phyloP scores from a whole-genome alignment of 2,329 filamentous ascomycete genomes.

The Bipolaris zeicola region DNA sequence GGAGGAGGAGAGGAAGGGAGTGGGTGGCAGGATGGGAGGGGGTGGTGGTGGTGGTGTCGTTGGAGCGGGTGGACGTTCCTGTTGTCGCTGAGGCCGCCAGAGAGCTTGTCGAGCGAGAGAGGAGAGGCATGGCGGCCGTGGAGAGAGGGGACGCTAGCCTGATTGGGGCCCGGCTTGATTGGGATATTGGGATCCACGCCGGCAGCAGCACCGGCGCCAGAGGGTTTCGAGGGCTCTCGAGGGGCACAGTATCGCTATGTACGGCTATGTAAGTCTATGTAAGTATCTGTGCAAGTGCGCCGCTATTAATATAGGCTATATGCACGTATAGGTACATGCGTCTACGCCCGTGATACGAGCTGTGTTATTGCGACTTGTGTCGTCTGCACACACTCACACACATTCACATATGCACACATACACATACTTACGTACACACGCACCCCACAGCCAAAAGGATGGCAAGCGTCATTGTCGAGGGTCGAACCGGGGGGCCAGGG shows the following conservation, averaged over 20 bases:
- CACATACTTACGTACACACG: neutral
- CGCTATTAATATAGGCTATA: no score
- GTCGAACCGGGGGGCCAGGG: neutral
- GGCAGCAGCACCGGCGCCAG: slow-evolving; percentile 10
- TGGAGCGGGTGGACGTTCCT: slow-evolving; percentile 7
- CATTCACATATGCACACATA: no score
- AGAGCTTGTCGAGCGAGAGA: slow-evolving; percentile 8
- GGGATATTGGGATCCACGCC: slow-evolving; percentile 15
- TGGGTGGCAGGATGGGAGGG: slow-evolving; percentile 6
- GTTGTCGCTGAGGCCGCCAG: slow-evolving; percentile 17
- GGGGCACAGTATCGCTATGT: neutral
- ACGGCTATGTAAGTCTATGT: neutral
- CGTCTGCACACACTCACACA: no score
- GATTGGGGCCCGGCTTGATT: slow-evolving; percentile 11
- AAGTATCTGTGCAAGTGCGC: no score
- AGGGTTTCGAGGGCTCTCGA: neutral
- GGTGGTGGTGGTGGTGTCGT: neutral
- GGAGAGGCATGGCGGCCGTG: slow-evolving; percentile 10
- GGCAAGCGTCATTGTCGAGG: neutral
- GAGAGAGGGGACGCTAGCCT: slow-evolving; percentile 8
- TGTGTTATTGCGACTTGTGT: no score
- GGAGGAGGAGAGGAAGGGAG: neutral
- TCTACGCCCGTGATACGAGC: no score
- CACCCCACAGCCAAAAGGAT: neutral
- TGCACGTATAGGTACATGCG: neutral